Evolutionary conservation across 805 yeast species (phyloP).

Genomic region (Cyberlindnera subsufficiens): DNA sequence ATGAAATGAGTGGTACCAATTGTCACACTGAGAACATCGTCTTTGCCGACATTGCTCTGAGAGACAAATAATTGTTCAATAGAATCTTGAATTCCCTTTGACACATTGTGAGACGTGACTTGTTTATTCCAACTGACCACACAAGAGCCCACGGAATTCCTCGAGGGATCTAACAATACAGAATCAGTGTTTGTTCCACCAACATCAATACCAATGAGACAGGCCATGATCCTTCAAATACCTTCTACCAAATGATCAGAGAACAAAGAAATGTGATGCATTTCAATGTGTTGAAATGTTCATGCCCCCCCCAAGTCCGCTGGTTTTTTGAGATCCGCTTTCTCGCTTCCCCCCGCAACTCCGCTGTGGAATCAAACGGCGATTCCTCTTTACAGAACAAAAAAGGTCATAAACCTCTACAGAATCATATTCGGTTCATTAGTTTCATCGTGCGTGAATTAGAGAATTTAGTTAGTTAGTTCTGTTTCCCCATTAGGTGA

Average conservation of each 20-base stretch:
- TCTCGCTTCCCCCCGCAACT: too few relatives aligned
- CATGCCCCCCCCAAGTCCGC: too few relatives aligned
- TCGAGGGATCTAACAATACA: slow-evolving; percentile 35
- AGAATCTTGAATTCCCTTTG: slow-evolving; percentile 36
- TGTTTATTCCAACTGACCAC: slow-evolving; percentile 38
- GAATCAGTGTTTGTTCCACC: slow-evolving; percentile 49
- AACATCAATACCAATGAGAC: slow-evolving; percentile 42
- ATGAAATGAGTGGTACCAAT: slow-evolving; percentile 49
- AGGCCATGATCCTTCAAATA: background rate
- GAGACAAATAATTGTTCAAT: slow-evolving; percentile 27
- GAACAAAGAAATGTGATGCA: too few relatives aligned
- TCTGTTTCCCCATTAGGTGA: background rate
- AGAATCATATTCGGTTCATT: too few relatives aligned
- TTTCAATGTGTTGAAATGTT: too few relatives aligned
- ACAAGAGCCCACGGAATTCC: slow-evolving; percentile 20
- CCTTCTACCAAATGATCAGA: background rate
- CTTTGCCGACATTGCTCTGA: slow-evolving; percentile 13
- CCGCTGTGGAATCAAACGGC: too few relatives aligned
- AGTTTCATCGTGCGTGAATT: background rate
- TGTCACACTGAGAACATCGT: slow-evolving; percentile 37
- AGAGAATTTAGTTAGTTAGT: background rate
- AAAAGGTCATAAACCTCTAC: too few relatives aligned
- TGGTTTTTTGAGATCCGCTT: too few relatives aligned
- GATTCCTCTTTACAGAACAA: too few relatives aligned
- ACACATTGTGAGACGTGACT: slow-evolving; percentile 38